phyloP scores from a whole-genome alignment of 306 rosid species.

The Lupinus albus region DNA sequence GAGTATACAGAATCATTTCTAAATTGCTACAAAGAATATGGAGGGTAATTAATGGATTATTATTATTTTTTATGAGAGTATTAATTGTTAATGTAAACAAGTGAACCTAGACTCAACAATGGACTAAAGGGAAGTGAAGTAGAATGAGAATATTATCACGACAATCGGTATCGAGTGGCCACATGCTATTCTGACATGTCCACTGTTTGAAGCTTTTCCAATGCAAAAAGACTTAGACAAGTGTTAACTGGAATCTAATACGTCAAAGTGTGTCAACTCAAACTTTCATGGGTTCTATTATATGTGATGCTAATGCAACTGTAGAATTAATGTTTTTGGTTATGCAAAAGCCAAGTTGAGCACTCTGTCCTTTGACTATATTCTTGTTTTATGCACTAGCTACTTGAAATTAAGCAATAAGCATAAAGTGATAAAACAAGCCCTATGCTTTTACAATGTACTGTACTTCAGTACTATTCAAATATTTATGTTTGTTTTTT shows the following conservation, averaged over 20 bases:
- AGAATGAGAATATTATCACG: not conserved
- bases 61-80: too few species aligned
- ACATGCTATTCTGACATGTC: not conserved
- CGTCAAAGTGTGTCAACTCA: not conserved
- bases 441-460: too few species aligned
- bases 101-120: conserved; percentile 44
- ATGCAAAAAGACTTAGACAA: not conserved
- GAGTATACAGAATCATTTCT: too few species aligned
- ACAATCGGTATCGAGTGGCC: not conserved
- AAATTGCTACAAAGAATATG: too few species aligned
- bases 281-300: not conserved
- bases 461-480: too few species aligned
- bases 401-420: too few species aligned
- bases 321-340: not conserved
- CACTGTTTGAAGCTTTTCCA: not conserved
- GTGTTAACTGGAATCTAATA: not conserved
- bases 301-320: not conserved
- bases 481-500: too few species aligned
- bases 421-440: too few species aligned
- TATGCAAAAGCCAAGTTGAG: not conserved
- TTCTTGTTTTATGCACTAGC: not conserved
- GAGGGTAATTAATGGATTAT: too few species aligned
- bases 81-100: not conserved
- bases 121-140: not conserved
- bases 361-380: not conserved